Base-by-base conservation (phyloP, 2,329 filamentous ascomycete genomes). In the Cercospora nicotianae region DNA sequence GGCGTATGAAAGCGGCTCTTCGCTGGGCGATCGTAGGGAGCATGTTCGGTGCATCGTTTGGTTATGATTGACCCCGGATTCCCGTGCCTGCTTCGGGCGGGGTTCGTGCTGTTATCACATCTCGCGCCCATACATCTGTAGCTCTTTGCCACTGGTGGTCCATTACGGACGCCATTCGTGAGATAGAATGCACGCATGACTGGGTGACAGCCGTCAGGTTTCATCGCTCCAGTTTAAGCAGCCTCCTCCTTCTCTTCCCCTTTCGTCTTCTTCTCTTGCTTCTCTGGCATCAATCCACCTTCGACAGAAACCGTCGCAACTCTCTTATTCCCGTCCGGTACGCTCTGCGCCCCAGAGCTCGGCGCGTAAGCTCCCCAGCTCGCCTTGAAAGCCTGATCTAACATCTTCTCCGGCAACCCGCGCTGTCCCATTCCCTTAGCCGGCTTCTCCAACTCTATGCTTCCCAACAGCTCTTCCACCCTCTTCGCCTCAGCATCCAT, bases 321-420 rank as follows among this genome's bases (percentile, higher is more conserved):
- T 12, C 69, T 69, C 62, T 66, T 28, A 45, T 58, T 64, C 20
- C 51, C 62, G 7, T 42, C 20, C 16, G 62, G 62, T 10, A 64
- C 73, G 53, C 70, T 69, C 65, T 70, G 62, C 13, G 72, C 68
- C 13, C 72, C 73, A 39, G 67, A 67, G 73, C 77, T 73, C 2
- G 75, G 72, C 39, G 69, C 70, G 66, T 73, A 70, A 5, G 73
- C 75, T 20, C 76, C 76, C 66, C 66, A 67, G 55, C 69, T 68
- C 36, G 69, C 75, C 72, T 77, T 77, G 72, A 77, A 77, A 6
- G 74, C 70, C 70, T 77, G 76, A 18, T 72, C 69, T 3, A 73
- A 61, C 48, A 72, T 58, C 51, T 64, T 64, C 33, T 33, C 30
- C 16, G 51, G 30, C 31, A 45, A 13, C 1, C 18, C 16, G 7